Conservation (phyloP, 805 yeast genomes). For the Komagataella populi region DNA sequence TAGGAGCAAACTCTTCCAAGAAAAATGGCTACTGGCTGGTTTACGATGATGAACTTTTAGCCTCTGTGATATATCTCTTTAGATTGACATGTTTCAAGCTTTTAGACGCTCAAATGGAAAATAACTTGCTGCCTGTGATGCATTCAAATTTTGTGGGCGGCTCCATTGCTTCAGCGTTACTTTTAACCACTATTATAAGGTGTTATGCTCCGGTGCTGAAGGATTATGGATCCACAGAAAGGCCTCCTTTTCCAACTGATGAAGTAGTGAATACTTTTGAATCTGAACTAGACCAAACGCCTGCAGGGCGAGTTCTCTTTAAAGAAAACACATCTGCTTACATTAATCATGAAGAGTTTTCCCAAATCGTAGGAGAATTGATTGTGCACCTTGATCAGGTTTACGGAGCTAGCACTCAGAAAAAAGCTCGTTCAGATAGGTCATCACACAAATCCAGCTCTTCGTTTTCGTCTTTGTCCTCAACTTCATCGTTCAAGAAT, state of each 20-base stretch:
- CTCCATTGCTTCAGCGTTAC: not conserved
- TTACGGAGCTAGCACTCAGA: not conserved
- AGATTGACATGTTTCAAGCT: not conserved
- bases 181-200: not conserved
- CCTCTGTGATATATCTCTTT: not conserved
- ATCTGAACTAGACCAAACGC: slow-evolving; percentile 18
- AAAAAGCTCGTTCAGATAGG: not conserved
- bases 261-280: slow-evolving; percentile 18
- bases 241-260: slow-evolving; percentile 67
- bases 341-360: slow-evolving; percentile 57
- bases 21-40: not conserved
- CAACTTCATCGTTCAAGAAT: slow-evolving; percentile 7
- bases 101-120: not conserved
- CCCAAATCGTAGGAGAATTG: slow-evolving; percentile 25
- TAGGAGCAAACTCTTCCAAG: not conserved
- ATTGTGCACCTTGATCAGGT: not conserved
- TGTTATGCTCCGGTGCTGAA: slow-evolving; percentile 51
- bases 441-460: not conserved
- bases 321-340: slow-evolving; percentile 31
- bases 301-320: slow-evolving; percentile 18
- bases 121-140: not conserved
- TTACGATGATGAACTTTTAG: not conserved
- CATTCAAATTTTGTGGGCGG: not conserved
- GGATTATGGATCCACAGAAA: slow-evolving; percentile 39
- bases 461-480: slow-evolving; percentile 4